phyloP scores from a whole-genome alignment of 768 basidiomycete species.

The Amanita fuliginea region DNA sequence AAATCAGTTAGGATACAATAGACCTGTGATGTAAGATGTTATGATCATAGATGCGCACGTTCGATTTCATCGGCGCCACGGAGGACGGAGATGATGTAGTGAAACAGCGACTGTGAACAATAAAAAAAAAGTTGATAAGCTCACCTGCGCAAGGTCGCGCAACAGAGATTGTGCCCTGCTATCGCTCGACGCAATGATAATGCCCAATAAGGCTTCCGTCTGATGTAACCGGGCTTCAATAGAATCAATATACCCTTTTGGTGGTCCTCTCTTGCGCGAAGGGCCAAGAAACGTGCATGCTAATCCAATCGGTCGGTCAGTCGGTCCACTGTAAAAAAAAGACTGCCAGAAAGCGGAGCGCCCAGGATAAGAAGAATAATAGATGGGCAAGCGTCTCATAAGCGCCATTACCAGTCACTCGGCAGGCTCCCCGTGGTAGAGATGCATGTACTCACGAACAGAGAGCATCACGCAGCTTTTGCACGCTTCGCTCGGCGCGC shows the following conservation, averaged over 20 bases:
- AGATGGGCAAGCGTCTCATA: background rate
- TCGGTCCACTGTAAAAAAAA: background rate
- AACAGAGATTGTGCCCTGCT: conserved; percentile 32
- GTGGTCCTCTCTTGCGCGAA: conserved; percentile 75
- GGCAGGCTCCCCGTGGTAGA: background rate
- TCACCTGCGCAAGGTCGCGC: conserved; percentile 39
- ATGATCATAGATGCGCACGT: background rate
- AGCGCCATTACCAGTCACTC: background rate
- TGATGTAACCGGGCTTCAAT: conserved; percentile 88
- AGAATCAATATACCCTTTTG: conserved; percentile 93
- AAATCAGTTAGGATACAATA: conserved; percentile 4
- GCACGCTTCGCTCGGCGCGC: conserved; percentile 50
- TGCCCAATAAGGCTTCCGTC: conserved; percentile 81
- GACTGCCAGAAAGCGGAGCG: background rate
- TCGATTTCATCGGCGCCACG: background rate
- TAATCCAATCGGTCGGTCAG: conserved; percentile 14
- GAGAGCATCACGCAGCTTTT: conserved; percentile 67
- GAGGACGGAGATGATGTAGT: background rate
- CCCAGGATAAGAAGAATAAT: background rate
- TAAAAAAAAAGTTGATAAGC: conserved; percentile 8
- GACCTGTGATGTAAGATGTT: background rate
- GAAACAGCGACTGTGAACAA: background rate
- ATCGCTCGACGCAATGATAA: conserved; percentile 48
- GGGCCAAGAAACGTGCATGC: conserved; percentile 74
- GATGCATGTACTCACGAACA: conserved; percentile 43